Conservation (phyloP, 2,329 filamentous ascomycete genomes). For the Colletotrichum gigasporum region DNA sequence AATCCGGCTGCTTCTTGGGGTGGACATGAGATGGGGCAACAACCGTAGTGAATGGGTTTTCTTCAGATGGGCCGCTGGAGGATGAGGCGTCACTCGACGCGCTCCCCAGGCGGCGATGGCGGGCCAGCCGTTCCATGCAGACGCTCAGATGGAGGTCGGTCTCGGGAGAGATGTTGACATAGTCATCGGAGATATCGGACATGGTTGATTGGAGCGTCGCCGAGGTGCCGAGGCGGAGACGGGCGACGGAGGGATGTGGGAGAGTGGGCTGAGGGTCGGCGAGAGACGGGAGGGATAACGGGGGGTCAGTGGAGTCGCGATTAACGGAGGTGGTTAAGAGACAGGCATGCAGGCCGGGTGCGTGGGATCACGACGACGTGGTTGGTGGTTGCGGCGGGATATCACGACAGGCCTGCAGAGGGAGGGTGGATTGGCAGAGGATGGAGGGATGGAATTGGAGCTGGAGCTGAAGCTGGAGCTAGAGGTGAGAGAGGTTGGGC, state of each 20-base stretch:
- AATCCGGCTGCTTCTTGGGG: constrained; percentile 57
- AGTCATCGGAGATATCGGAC: constrained; percentile 32
- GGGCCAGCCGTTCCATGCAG: constrained; percentile 22
- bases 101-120: constrained; percentile 7
- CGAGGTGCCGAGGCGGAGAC: constrained; percentile 16
- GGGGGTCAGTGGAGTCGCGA: constrained; percentile 15
- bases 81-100: constrained; percentile 25
- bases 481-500: too few species aligned
- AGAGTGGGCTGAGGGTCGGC: constrained; percentile 6
- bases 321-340: constrained; percentile 7
- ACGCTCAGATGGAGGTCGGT: constrained; percentile 27
- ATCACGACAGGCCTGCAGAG: constrained; percentile 6
- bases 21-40: constrained; percentile 31
- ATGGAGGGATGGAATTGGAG: background rate
- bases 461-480: background rate
- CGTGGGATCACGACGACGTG: constrained; percentile 9
- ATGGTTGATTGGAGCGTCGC: constrained; percentile 8
- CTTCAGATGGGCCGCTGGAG: background rate
- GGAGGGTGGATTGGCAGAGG: background rate
- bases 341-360: background rate
- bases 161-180: constrained; percentile 23
- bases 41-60: background rate
- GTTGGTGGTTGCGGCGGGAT: background rate
- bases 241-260: background rate
- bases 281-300: background rate